Base-by-base conservation (phyloP, 2,329 filamentous ascomycete species). In the Ascochyta viciae-villosae region DNA sequence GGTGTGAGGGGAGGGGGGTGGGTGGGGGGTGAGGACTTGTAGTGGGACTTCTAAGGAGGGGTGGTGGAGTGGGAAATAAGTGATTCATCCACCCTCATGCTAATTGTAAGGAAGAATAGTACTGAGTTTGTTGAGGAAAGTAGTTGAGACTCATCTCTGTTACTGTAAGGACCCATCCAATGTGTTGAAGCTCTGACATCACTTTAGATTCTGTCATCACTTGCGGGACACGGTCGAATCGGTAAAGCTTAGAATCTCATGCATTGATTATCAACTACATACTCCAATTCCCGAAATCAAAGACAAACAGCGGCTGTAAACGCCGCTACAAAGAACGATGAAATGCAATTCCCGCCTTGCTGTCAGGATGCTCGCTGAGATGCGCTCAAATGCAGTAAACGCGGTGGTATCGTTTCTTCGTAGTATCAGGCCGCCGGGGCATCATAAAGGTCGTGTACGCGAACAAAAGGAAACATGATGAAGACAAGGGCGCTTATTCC, bases 371-470 rank as follows among this genome's bases (percentile, higher is more conserved):
- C 46, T 46, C 23, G 31, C 39, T 37, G 13, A 15, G 15, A 26
- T 50, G 47, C 37, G 51, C 46, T 50, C 40, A 37, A 46, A 46
- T 46, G 46, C 39, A 48, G 40, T 44, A 43, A 31, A 54, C 43
- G 33, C 31, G 26, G 26, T 26, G 35, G 34, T 50, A 9, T 42
- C n/a, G 41, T 50, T 24, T 27, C 34, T 13, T 50, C 47, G 8
- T 31, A 12, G 29, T 31, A 31, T 31, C 29, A 13, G 12, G 29
- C 29, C 29, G 29, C 29, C 10, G 6, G 29, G 38, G 29, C 7
- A 24, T 45, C 51, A 16, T 50, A 43, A 19, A 42, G 29, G 13
- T 31, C 29, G 24, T 26, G 12, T 50, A 22, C 26, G 29, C n/a
- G 8, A 16, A 16, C 9, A 23, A 42, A 22, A 19, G 6, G 4